A percentile compares a stretch with the other conserved stretches of the same genome.
Evolutionary conservation across 306 rosid genomes (phyloP).

Genomic region (Quercus alba): DNA sequence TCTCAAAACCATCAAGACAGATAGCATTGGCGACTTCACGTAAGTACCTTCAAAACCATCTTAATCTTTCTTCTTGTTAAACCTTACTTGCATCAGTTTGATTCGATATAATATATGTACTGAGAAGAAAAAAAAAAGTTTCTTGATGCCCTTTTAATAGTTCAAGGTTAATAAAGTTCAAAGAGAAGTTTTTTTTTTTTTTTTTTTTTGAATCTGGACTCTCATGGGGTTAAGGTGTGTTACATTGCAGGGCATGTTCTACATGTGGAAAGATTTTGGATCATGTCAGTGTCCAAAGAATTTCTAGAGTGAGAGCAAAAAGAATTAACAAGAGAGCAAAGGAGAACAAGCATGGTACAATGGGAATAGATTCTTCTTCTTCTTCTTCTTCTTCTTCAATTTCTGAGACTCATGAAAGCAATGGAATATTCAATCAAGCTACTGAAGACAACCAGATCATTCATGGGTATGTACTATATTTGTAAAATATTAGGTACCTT

Average conservation of each 20-base stretch:
- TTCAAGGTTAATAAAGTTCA: too few species aligned
- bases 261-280: conserved; percentile 1
- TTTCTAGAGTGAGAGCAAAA: neutral
- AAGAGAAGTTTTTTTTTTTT: neutral
- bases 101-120: too few species aligned
- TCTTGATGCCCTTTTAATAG: too few species aligned
- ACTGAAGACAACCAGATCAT: neutral
- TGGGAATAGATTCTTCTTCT: neutral
- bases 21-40: neutral
- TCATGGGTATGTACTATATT: neutral
- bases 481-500: neutral
- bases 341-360: neutral
- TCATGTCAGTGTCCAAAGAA: neutral
- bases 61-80: too few species aligned
- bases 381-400: neutral
- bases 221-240: neutral
- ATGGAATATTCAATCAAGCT: neutral
- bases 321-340: neutral
- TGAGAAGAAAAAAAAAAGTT: too few species aligned
- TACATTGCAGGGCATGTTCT: neutral
- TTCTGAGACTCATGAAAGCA: neutral
- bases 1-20: neutral
- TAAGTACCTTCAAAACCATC: neutral
- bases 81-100: too few species aligned
- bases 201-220: neutral